Evolutionary conservation across 768 basidiomycete species (phyloP), one percentile per base, ranked within the genome.

Genomic region (Russula emetica): DNA sequence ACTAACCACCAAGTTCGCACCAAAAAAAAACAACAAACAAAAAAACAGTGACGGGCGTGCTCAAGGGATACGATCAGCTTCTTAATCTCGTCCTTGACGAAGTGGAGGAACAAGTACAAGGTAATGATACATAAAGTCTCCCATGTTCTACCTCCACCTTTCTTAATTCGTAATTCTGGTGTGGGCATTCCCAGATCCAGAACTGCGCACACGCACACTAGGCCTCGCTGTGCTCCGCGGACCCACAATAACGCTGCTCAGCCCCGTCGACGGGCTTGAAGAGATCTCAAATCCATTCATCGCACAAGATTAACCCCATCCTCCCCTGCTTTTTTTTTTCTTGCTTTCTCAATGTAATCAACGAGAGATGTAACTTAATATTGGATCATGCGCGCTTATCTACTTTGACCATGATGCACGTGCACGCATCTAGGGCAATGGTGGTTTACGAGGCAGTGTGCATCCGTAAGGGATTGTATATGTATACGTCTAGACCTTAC

Each of bases 41-140:
- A 24, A 14, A 28, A 24, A 24, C 70, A 98, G 96, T 98, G 58
- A 90, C 85, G 9, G 97, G 97, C 3, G 82, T 90, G 20, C 76
- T 99, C 66, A 99, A 99, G 76, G 97, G 97, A 28, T 98, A 85
- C 71, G 97, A 98, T 76, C 95, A 98, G 69, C 79, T 98, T 44
- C 82, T 98, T 62, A 98, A 99, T 74, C 87, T 99, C 60, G 97
- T 99, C 55, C 83, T 99, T 55, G 97, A 99, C 75, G 92, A 97
- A 64, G 94, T 98, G 7, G 83, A 88, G 70, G 97, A 99, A 76
- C 82, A 89, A 44, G 68, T 91, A 3, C 81, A 82, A 72, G 85
- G 90, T 90, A 52, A 28, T 50, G n/a, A n/a, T 40, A 44, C 11
- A 4, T 45, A 11, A 53, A 54, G 47, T 45, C 30, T 30, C 18